phyloP scores from a whole-genome alignment of 768 basidiomycete genomes.

The Mycena maculata region DNA sequence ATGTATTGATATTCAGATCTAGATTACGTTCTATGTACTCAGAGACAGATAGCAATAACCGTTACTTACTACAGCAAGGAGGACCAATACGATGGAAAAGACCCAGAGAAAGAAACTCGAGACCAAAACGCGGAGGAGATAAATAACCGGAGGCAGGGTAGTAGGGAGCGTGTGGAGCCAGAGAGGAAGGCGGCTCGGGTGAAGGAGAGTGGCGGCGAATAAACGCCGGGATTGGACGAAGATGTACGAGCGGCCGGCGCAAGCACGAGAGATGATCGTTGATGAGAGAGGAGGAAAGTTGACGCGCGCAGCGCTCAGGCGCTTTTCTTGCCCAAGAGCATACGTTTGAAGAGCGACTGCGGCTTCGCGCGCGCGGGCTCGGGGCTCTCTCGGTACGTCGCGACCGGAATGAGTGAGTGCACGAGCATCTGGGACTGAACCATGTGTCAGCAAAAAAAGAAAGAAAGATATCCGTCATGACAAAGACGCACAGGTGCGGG shows the following conservation, averaged over 20 bases:
- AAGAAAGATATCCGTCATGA: too few species aligned
- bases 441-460: too few species aligned
- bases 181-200: neutral
- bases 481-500: conserved; percentile 23
- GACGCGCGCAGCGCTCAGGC: neutral
- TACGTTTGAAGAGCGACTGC: conserved; percentile 23
- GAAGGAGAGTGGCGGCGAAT: conserved; percentile 2
- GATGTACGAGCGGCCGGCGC: neutral
- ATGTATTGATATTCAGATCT: too few species aligned
- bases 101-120: too few species aligned
- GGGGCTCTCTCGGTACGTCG: neutral
- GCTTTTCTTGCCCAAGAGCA: conserved; percentile 12
- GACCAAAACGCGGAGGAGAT: too few species aligned
- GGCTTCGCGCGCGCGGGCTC: neutral
- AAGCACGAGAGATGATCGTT: neutral
- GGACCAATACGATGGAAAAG: too few species aligned
- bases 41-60: too few species aligned
- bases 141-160: neutral
- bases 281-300: neutral
- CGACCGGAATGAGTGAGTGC: conserved; percentile 16
- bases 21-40: too few species aligned
- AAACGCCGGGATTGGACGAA: neutral
- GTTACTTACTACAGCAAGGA: too few species aligned
- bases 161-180: conserved; percentile 4
- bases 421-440: conserved; percentile 27